Conservation (phyloP, 192 early-diverging fungal species). For the Phycomyces nitens region DNA sequence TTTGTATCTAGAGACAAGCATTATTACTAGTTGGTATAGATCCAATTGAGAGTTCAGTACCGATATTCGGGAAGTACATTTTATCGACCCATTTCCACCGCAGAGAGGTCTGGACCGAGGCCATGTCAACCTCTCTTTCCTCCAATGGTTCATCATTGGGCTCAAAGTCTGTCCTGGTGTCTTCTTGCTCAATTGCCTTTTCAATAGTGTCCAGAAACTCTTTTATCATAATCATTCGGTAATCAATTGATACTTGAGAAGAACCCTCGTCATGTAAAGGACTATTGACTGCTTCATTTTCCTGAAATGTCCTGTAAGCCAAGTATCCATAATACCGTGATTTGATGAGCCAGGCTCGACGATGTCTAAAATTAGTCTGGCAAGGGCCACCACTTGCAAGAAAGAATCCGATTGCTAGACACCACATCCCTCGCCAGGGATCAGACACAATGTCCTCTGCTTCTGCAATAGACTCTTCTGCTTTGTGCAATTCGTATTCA, state of each 20-base stretch:
- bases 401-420: constrained; percentile 15
- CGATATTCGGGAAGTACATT: neutral
- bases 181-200: neutral
- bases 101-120: neutral
- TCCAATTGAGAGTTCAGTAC: neutral
- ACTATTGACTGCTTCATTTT: too few relatives aligned
- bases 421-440: constrained; percentile 17
- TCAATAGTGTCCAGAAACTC: too few relatives aligned
- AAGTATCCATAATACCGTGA: neutral
- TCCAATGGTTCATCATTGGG: too few relatives aligned
- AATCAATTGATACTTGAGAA: too few relatives aligned
- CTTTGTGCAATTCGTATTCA: neutral
- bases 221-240: too few relatives aligned
- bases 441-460: constrained; percentile 8
- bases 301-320: too few relatives aligned
- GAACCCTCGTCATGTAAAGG: too few relatives aligned
- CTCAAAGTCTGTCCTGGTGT: too few relatives aligned
- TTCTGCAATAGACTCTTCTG: neutral
- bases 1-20: neutral
- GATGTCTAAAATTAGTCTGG: neutral
- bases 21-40: neutral
- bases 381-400: neutral
- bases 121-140: too few relatives aligned
- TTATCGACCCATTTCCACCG: neutral
- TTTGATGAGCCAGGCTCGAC: constrained; percentile 11